Conservation (phyloP, 2,329 filamentous ascomycete species). For the Chrysoporthe deuterocubensis region DNA sequence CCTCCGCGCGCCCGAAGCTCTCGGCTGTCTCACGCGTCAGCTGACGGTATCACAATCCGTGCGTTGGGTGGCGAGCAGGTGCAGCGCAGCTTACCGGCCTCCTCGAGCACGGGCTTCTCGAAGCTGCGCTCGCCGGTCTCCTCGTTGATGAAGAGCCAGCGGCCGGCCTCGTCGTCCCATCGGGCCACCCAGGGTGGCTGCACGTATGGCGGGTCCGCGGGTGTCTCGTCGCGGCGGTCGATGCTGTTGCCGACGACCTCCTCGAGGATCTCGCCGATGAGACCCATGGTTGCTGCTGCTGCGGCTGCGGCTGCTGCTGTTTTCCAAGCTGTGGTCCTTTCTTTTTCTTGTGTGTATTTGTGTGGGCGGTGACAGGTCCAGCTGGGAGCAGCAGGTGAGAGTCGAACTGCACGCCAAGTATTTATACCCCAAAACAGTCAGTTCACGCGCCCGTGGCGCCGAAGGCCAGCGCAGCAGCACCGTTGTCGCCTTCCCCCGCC, state of each 20-base stretch:
- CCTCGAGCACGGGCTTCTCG: conserved; percentile 21
- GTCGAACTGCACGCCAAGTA: not conserved
- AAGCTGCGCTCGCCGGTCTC: conserved; percentile 25
- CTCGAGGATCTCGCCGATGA: conserved; percentile 19
- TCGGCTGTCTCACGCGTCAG: conserved; percentile 8
- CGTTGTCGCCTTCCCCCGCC: conserved; percentile 3
- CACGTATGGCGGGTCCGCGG: conserved; percentile 21
- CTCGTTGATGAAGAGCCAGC: conserved; percentile 27
- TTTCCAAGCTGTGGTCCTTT: not conserved
- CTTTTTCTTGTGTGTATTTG: not conserved
- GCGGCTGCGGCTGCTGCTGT: no score
- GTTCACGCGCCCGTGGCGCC: no score
- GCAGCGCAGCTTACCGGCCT: conserved; percentile 19
- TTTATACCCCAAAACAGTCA: not conserved
- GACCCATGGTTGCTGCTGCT: conserved; percentile 13
- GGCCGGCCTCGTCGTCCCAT: conserved; percentile 23
- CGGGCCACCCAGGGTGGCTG: conserved; percentile 21
- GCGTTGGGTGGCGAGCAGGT: not conserved
- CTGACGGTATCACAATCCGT: not conserved
- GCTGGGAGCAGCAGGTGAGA: not conserved
- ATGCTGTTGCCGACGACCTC: conserved; percentile 17
- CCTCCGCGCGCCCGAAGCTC: conserved; percentile 20
- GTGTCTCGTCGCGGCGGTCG: conserved; percentile 17
- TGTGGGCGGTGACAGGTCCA: not conserved
- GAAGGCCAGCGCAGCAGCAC: conserved; percentile 7